These are phyloP conservation scores for Leishmania major DNA, from an alignment of 208 protist genomes.

Conservation along the genomic window DNA sequence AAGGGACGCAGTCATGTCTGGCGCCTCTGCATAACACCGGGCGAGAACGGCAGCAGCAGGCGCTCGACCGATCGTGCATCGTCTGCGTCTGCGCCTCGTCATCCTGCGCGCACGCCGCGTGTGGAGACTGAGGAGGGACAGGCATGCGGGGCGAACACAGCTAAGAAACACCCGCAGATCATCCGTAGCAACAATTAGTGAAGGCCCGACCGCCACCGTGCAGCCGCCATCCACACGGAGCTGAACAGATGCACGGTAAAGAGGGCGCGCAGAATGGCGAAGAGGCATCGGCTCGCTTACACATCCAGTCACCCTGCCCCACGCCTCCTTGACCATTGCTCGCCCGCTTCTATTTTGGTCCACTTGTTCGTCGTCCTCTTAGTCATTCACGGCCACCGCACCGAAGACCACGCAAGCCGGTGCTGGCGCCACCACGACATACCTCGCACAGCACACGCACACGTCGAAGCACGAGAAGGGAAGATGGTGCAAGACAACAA, in stretches of 20 bases:
- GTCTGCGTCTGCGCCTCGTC: neutral
- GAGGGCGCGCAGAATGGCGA: neutral
- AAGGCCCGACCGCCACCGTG: neutral
- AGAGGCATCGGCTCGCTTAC: neutral
- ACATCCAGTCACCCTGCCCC: neutral
- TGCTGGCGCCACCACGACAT: no score
- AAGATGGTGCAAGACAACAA: no score
- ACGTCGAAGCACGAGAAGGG: no score
- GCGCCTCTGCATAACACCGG: neutral
- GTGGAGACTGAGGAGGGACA: neutral
- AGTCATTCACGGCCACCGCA: no score
- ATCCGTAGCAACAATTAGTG: neutral
- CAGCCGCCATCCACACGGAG: neutral
- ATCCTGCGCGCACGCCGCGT: neutral
- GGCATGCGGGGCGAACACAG: neutral
- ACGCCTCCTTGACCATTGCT: no score
- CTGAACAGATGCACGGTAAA: neutral
- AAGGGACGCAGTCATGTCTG: neutral
- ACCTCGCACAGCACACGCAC: no score
- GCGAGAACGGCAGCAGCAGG: neutral
- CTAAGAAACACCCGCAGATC: neutral
- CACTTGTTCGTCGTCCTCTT: no score
- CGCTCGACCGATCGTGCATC: neutral
- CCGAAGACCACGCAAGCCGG: no score
- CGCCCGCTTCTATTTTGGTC: no score